Conservation (phyloP, 176 grass and related monocot genomes). For the Ensete ventricosum region DNA sequence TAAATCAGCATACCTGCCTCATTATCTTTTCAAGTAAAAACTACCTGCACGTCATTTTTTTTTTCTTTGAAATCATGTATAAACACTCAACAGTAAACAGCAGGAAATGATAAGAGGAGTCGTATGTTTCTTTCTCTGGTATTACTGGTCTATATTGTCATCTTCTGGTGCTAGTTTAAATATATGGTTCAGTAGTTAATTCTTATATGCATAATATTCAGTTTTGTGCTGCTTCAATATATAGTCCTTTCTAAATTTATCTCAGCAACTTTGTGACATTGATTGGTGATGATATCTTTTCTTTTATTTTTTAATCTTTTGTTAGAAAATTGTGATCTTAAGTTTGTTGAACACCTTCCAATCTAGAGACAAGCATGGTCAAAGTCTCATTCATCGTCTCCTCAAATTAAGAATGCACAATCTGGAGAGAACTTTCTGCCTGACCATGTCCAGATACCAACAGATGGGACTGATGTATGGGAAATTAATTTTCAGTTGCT, state of each 20-base stretch:
- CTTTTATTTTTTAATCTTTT: neutral
- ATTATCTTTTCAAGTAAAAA: no score
- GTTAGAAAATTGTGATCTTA: neutral
- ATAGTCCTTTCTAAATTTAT: neutral
- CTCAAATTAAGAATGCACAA: constrained; percentile 58
- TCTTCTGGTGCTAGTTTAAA: neutral
- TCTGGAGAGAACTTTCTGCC: constrained; percentile 26
- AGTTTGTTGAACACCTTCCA: constrained; percentile 25
- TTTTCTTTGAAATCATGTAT: no score
- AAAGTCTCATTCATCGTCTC: constrained; percentile 54
- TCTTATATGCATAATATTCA: neutral
- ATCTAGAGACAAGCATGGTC: constrained; percentile 48
- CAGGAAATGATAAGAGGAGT: neutral
- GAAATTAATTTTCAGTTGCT: constrained; percentile 76
- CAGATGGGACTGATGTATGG: constrained; percentile 81
- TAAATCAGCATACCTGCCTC: no score
- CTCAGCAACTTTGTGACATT: neutral
- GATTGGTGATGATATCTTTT: neutral
- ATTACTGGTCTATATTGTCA: neutral
- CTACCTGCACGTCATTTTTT: no score
- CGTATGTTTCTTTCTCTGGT: neutral
- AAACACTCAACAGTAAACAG: no score
- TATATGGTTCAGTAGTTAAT: neutral
- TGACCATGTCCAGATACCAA: constrained; percentile 70
- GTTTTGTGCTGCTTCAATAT: neutral